Percentiles rank a stretch among this genome's conserved stretches.
phyloP scores from a whole-genome alignment of 345 rosid genomes.

The Moricandia arvensis region DNA sequence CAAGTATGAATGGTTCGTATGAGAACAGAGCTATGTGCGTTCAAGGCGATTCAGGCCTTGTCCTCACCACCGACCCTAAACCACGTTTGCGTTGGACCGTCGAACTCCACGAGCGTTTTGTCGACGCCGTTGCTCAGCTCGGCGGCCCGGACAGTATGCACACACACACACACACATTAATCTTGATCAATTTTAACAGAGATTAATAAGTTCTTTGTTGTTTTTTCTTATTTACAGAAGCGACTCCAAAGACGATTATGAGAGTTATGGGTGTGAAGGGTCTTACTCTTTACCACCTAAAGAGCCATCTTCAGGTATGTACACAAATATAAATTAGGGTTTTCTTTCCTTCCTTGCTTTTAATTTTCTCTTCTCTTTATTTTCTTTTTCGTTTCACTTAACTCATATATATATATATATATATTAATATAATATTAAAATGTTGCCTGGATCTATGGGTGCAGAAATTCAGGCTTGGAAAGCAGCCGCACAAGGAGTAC shows the following conservation, averaged over 20 bases:
- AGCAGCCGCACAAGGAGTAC: constrained; percentile 99
- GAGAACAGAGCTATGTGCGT: constrained; percentile 85
- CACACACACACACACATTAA: background rate
- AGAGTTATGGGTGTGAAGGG: constrained; percentile 99
- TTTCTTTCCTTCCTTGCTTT: constrained; percentile 18
- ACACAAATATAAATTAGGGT: constrained; percentile 33
- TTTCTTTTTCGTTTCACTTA: constrained; percentile 16
- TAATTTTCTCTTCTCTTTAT: constrained; percentile 31
- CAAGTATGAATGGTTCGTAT: constrained; percentile 79
- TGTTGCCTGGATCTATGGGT: constrained; percentile 3
- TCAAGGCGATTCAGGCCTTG: constrained; percentile 99
- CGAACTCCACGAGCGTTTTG: constrained; percentile 98
- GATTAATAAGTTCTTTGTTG: background rate
- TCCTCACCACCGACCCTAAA: constrained; percentile 99
- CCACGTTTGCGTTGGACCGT: constrained; percentile 99
- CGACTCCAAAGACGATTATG: constrained; percentile 99
- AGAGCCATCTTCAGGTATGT: constrained; percentile 99
- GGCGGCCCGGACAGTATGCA: constrained; percentile 95
- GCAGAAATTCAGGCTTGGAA: constrained; percentile 97
- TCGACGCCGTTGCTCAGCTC: constrained; percentile 96
- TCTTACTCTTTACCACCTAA: constrained; percentile 99
- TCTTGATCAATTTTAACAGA: background rate
- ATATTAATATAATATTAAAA: constrained; percentile 5
- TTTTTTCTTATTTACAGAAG: constrained; percentile 54
- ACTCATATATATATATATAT: too few species aligned